Base-by-base conservation (phyloP, 208 protist species). In the Herpetomonas tarakana region DNA sequence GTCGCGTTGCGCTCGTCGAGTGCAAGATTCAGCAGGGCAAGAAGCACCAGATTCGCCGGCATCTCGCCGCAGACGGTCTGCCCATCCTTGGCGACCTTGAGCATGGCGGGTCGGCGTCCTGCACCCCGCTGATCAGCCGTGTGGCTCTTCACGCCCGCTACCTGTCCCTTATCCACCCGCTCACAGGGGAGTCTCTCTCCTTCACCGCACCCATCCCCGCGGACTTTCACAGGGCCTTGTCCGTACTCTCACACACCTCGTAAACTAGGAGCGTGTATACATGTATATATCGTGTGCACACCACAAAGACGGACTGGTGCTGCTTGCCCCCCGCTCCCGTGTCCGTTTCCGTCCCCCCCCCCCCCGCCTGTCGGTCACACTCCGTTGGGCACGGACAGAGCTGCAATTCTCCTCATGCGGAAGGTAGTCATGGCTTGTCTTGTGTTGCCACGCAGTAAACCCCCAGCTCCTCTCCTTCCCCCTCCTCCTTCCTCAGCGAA, bases 41-140 rank as follows among this genome's bases (percentile, higher is more conserved):
- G 68, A 91, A 91, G 63, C 88, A 95, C 53, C 88, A 95, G 54
- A 78, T 95, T 45, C 78, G 88, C 12, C 79, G 88, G 1, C 88
- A 95, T 58, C 67, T 95, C 3, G 83, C 88, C 7, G 62, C 78
- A 7, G 61, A 58, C 0, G 88, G 88, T 3, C 47, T 95, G 29
- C 88, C 88, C 0, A 78, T 95, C 46, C 56, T 91, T 11, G 81
- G 78, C 28, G 88, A 95, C 53, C 71, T 92, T 9, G 83, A 84
- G n/a, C 84, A 95, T 50, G 88, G 85, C 4, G 88, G 88, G 0
- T 76, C 82, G 0, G 77, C 72, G 25, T 94, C 85, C 59, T 68
- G 56, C 35, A 66, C 75, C 22, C 69, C 77, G 1, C 59, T 87
- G 25, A 78, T 92, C 25, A 16, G 52, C n/a, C 82, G 88, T 18